These are phyloP conservation scores for Hericium alpestre DNA, from an alignment of 768 basidiomycete genomes.

Conservation along the genomic window DNA sequence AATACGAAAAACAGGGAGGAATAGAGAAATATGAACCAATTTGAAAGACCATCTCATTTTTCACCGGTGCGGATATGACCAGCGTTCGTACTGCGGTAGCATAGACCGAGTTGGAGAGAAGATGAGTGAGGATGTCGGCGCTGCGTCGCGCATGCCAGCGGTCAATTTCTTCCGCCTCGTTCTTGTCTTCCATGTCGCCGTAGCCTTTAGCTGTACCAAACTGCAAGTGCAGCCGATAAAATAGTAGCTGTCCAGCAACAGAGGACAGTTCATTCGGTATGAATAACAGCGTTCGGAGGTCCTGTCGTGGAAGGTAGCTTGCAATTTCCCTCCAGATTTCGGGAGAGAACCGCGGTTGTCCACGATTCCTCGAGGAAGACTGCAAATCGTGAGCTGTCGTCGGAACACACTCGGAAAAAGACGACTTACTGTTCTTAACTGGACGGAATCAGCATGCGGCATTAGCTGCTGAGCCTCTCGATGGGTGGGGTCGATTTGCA, in stretches of 20 bases:
- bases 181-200: slow-evolving; percentile 12
- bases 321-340: slow-evolving; percentile 71
- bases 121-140: slow-evolving; percentile 59
- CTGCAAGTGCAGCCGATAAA: slow-evolving; percentile 53
- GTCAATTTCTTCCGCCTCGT: slow-evolving; percentile 28
- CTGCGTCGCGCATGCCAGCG: slow-evolving; percentile 50
- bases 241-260: slow-evolving; percentile 58
- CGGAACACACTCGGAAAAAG: neutral
- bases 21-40: slow-evolving; percentile 31
- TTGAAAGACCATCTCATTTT: slow-evolving; percentile 48
- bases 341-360: slow-evolving; percentile 45
- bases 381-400: slow-evolving; percentile 26
- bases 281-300: slow-evolving; percentile 53
- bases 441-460: slow-evolving; percentile 24
- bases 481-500: slow-evolving; percentile 54
- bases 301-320: slow-evolving; percentile 46
- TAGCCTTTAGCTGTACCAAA: slow-evolving; percentile 30
- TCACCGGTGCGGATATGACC: slow-evolving; percentile 43
- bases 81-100: slow-evolving; percentile 47
- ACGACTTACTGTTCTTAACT: slow-evolving; percentile 22
- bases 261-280: slow-evolving; percentile 59
- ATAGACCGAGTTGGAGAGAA: slow-evolving; percentile 51
- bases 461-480: slow-evolving; percentile 54
- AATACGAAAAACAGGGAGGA: neutral
- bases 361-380: neutral